Evolutionary conservation across 2,329 filamentous ascomycete genomes (phyloP), one percentile per base, ranked within the genome.

Genomic region (Arthrobotrys conoides): DNA sequence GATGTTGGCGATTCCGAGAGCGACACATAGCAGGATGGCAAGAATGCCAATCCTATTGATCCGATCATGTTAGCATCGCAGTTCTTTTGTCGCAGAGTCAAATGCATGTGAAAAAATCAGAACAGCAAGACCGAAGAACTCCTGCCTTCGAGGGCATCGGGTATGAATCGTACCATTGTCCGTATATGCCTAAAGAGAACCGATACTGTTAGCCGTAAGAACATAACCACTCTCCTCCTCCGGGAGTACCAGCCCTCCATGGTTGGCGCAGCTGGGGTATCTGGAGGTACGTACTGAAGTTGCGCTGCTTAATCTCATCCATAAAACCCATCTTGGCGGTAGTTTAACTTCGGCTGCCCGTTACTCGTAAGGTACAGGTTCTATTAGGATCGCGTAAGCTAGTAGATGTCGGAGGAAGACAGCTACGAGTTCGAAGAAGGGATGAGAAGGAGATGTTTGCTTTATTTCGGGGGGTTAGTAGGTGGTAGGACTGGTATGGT

Each of bases 1-100:
- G 84, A 92, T 88, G 84, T 90, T 90, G 81, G 90, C 88, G 81
- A 92, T 90, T 79, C 90, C 91, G 1, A 91, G 87, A 76, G 90
- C 91, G 82, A 92, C 87, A 86, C 90, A 91, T 73, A 92, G 87
- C 81, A 92, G 88, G 87, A 92, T 91, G 84, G 89, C 90, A 82
- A 92, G 83, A 78, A 92, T 90, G 80, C 90, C 90, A 80, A 91
- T 87, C 90, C 90, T 92, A 83, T 22, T 38, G 59, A 36, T 44
- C 30, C 14, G 24, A 57, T 73, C 66, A 63, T 64, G 64, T 64
- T 33, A 75, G 72, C 70, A 68, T 46, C 46, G 41, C 36, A 14
- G 65, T 24, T 61, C 20, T 53, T 46, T 14, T 41, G 49, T 66
- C 69, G 66, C 67, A 63, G 64, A 64, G 55, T 24, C 44, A 20